phyloP scores from a whole-genome alignment of 768 basidiomycete species.

The Lactarius sp. region DNA sequence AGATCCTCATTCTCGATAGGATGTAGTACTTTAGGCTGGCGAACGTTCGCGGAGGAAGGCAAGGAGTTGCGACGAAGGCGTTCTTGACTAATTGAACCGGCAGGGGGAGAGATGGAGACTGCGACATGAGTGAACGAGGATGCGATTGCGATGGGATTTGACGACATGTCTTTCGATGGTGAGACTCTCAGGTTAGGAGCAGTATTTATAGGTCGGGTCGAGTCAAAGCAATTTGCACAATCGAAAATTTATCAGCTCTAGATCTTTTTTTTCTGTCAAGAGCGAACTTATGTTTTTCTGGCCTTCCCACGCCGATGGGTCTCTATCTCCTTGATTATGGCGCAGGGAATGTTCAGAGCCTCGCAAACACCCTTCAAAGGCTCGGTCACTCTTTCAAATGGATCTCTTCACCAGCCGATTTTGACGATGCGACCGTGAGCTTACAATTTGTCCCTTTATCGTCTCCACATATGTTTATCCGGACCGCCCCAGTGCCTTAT shows the following conservation, averaged over 20 bases:
- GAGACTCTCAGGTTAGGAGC: not conserved
- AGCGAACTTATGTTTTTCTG: not conserved
- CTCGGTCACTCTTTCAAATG: slow-evolving; percentile 87
- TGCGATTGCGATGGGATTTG: slow-evolving; percentile 45
- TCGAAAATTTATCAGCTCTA: not conserved
- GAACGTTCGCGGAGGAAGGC: slow-evolving; percentile 32
- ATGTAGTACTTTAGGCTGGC: slow-evolving; percentile 68
- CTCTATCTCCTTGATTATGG: slow-evolving; percentile 96
- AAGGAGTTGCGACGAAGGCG: slow-evolving; percentile 28
- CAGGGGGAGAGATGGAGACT: slow-evolving; percentile 53
- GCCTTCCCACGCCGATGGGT: slow-evolving; percentile 35
- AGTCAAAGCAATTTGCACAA: not conserved
- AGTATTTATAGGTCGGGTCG: not conserved
- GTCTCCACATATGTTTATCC: slow-evolving; percentile 20
- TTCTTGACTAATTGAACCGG: slow-evolving; percentile 35
- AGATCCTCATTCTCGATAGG: slow-evolving; percentile 79
- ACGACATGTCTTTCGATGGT: slow-evolving; percentile 38
- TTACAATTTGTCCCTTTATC: slow-evolving; percentile 8
- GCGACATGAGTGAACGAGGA: slow-evolving; percentile 34
- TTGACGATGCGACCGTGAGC: slow-evolving; percentile 85
- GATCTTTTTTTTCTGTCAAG: not conserved
- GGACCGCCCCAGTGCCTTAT: slow-evolving; percentile 68
- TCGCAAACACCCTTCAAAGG: slow-evolving; percentile 83
- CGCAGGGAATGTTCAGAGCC: slow-evolving; percentile 89
- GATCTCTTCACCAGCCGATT: slow-evolving; percentile 78